Conservation (phyloP, 2,329 filamentous ascomycete species). For the Podosphaera fusca region DNA sequence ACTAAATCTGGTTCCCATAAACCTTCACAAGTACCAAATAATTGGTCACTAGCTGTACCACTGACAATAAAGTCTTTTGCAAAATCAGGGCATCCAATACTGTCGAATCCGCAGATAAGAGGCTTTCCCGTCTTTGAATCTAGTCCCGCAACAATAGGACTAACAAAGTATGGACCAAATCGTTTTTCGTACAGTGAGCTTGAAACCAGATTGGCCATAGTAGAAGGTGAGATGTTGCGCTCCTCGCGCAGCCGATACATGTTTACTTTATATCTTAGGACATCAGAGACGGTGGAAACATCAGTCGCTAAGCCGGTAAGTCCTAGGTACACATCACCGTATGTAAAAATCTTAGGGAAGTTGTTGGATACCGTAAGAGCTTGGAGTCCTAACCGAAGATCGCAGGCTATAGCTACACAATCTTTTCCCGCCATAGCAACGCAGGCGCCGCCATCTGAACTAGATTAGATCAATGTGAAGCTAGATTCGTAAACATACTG, state of each 20-base stretch:
- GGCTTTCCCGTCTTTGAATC: conserved; percentile 85
- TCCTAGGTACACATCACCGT: conserved; percentile 85
- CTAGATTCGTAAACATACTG: conserved; percentile 34
- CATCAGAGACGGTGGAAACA: conserved; percentile 78
- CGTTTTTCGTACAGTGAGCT: conserved; percentile 80
- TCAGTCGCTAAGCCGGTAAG: conserved; percentile 93
- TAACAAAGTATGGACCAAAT: conserved; percentile 93
- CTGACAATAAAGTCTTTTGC: conserved; percentile 98
- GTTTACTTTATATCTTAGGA: conserved; percentile 99
- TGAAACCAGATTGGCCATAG: conserved; percentile 88
- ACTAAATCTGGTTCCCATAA: conserved; percentile 96
- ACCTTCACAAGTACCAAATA: conserved; percentile 96
- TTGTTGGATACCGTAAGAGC: conserved; percentile 96
- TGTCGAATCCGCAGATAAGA: conserved; percentile 98
- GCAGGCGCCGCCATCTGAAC: conserved; percentile 62
- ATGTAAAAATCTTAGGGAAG: conserved; percentile 99
- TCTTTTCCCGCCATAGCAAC: conserved; percentile 99
- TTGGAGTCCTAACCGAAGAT: conserved; percentile 91
- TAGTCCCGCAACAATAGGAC: conserved; percentile 80
- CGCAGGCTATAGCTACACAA: conserved; percentile 97
- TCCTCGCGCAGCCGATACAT: conserved; percentile 98
- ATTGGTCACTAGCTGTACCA: conserved; percentile 85
- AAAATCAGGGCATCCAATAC: conserved; percentile 97
- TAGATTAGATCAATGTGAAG: conserved; percentile 4
- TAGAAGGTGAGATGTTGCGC: conserved; percentile 81